Evolutionary conservation across 352 stramenopile species (phyloP), one percentile per base, ranked within the genome.

Genomic region (Peronospora destructor): DNA sequence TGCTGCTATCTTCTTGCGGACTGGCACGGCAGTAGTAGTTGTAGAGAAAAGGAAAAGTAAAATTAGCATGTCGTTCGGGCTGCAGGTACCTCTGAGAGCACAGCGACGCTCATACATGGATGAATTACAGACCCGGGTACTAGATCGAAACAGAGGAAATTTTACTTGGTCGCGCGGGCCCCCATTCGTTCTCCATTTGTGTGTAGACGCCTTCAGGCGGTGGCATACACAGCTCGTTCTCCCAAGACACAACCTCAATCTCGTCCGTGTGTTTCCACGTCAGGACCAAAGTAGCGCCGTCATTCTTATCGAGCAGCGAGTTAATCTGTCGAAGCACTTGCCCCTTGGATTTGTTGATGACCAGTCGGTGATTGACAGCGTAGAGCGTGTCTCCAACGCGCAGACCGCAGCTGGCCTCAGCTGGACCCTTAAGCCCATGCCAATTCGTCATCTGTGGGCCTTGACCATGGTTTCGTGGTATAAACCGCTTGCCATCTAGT

Each of bases 71-170:
- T 10, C 26, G 2, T 30, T 6, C 26, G 50, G 61, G 40, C 29
- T 56, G 45, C 33, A 43, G 29, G 5, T 49, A 42, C 28, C 6
- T 30, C 9, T 30, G 9, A 47, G 29, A 8, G 41, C 26, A 11
- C 53, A 46, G 6, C 13, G 11, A 23, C 43, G 34, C 36, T 59
- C 43, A 61, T 59, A 57, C 32, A 59, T 56, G 42, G 23, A 39
- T 9, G 14, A 61, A 46, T 26, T 44, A 58, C 26, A 45, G 11
- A 37, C 26, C 43, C 53, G 37, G 37, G 36, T 54, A 26, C 71
- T 89, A 90, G 45, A 93, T 91, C 41, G 79, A 91, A 28, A 91
- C 78, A 42, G 82, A 89, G 43, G 77, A 87, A 53, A 88, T 85
- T 64, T 91, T 91, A 48, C 76, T 90, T 46, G 79, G 82, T 37